Percentiles rank a stretch among this genome's conserved stretches.
These are phyloP conservation scores for Phaeosphaeria sp. DNA, from an alignment of 2,329 filamentous ascomycete species.

Conservation along the genomic window DNA sequence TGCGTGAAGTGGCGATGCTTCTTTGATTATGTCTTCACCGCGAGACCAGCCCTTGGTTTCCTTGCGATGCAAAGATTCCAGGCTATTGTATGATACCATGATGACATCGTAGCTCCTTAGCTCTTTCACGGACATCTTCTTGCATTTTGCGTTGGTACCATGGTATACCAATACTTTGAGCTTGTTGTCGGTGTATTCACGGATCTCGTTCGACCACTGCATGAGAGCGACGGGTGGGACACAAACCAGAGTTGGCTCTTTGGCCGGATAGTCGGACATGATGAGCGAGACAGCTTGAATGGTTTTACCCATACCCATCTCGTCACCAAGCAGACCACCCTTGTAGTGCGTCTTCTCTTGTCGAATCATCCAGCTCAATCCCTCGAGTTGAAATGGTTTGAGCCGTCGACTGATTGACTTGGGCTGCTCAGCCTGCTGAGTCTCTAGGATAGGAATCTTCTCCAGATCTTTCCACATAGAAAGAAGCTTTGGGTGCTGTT, in stretches of 20 bases:
- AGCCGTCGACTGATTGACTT: slow-evolving; percentile 78
- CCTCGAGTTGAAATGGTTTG: slow-evolving; percentile 93
- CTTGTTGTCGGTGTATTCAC: slow-evolving; percentile 79
- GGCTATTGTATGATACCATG: slow-evolving; percentile 92
- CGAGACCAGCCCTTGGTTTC: slow-evolving; percentile 89
- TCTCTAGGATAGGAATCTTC: slow-evolving; percentile 70
- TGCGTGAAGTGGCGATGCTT: slow-evolving; percentile 76
- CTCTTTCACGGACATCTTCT: slow-evolving; percentile 75
- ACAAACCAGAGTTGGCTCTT: slow-evolving; percentile 82
- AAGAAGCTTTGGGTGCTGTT: slow-evolving; percentile 76
- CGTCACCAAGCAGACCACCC: slow-evolving; percentile 90
- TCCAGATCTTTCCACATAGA: slow-evolving; percentile 86
- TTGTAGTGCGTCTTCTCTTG: slow-evolving; percentile 88
- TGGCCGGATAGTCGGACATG: slow-evolving; percentile 94
- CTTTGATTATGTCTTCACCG: slow-evolving; percentile 80
- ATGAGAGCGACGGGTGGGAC: slow-evolving; percentile 93
- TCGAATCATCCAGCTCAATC: slow-evolving; percentile 89
- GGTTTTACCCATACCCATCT: slow-evolving; percentile 99
- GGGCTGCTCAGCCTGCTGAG: slow-evolving; percentile 73
- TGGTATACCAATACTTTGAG: slow-evolving; percentile 92
- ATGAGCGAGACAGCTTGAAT: slow-evolving; percentile 97
- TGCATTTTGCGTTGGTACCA: slow-evolving; percentile 82
- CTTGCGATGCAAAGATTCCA: slow-evolving; percentile 92
- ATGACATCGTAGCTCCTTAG: slow-evolving; percentile 88
- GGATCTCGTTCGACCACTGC: slow-evolving; percentile 77